These are phyloP conservation scores for Talaromyces sp. DNA, from an alignment of 2,329 filamentous ascomycete genomes.

Conservation along the genomic window DNA sequence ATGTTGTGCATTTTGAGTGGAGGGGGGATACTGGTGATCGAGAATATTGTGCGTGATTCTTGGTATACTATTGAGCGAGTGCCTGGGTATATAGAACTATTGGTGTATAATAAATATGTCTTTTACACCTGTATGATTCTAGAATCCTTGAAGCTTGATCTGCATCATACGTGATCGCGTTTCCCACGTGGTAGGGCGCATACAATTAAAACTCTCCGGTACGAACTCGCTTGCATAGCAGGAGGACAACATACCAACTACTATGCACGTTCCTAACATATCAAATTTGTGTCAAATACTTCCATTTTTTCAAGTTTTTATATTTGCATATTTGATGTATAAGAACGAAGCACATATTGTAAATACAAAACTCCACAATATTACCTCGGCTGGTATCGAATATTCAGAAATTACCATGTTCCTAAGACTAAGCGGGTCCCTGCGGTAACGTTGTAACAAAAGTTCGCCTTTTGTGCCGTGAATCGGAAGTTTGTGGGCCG, in stretches of 20 bases:
- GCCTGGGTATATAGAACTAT: no score
- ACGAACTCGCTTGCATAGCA: background rate
- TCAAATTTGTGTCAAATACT: background rate
- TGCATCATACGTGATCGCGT: background rate
- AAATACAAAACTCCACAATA: background rate
- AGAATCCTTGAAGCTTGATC: background rate
- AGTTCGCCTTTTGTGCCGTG: constrained; percentile 10
- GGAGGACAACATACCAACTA: background rate
- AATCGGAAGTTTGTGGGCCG: constrained; percentile 19
- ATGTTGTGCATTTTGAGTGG: constrained; percentile 1
- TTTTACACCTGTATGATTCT: background rate
- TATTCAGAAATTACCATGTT: constrained; percentile 6
- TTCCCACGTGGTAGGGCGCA: background rate
- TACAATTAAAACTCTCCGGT: background rate
- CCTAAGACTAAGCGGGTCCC: background rate
- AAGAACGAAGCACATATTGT: background rate
- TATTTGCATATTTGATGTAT: background rate
- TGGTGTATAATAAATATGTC: no score
- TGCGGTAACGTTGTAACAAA: constrained; percentile 6
- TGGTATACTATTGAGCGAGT: background rate
- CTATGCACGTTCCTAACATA: no score
- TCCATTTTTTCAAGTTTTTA: background rate
- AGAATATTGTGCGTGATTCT: background rate
- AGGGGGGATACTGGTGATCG: background rate
- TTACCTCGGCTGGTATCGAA: constrained; percentile 16